phyloP scores from a whole-genome alignment of 495 filamentous ascomycete genomes.

The Penicillium longicatenatum region DNA sequence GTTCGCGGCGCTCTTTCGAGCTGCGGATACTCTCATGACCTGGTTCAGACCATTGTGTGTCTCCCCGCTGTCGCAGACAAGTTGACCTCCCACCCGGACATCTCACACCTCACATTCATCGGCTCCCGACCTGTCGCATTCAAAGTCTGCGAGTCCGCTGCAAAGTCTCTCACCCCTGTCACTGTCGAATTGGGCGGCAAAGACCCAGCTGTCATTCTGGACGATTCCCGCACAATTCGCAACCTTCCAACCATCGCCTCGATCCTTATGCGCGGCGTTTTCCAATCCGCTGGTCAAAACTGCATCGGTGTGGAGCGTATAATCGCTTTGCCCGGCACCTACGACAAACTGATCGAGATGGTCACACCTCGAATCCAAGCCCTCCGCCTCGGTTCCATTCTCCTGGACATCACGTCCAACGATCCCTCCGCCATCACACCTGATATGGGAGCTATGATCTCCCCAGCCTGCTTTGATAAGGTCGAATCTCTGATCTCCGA shows the following conservation, averaged over 20 bases:
- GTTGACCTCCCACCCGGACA: slow-evolving; percentile 82
- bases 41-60: slow-evolving; percentile 84
- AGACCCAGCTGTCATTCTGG: slow-evolving; percentile 89
- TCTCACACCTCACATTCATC: slow-evolving; percentile 96
- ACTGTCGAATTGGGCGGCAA: slow-evolving; percentile 93
- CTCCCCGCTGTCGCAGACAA: slow-evolving; percentile 80
- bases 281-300: slow-evolving; percentile 97
- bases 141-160: slow-evolving; percentile 81
- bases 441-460: slow-evolving; percentile 92
- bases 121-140: slow-evolving; percentile 86
- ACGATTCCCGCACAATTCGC: slow-evolving; percentile 60
- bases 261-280: slow-evolving; percentile 85
- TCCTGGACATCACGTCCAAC: slow-evolving; percentile 51
- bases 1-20: slow-evolving; percentile 74
- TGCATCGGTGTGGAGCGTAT: slow-evolving; percentile 97
- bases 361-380: slow-evolving; percentile 70
- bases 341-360: slow-evolving; percentile 68
- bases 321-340: slow-evolving; percentile 73
- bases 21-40: slow-evolving; percentile 79
- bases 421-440: slow-evolving; percentile 27
- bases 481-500: slow-evolving; percentile 73
- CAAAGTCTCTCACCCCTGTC: slow-evolving; percentile 79
- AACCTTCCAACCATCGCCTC: slow-evolving; percentile 72
- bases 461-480: slow-evolving; percentile 65
- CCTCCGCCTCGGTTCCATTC: slow-evolving; percentile 69